A percentile compares a stretch with the other conserved stretches of the same genome.
Evolutionary conservation across 768 basidiomycete species (phyloP).

Genomic region (Amanita rubescens): DNA sequence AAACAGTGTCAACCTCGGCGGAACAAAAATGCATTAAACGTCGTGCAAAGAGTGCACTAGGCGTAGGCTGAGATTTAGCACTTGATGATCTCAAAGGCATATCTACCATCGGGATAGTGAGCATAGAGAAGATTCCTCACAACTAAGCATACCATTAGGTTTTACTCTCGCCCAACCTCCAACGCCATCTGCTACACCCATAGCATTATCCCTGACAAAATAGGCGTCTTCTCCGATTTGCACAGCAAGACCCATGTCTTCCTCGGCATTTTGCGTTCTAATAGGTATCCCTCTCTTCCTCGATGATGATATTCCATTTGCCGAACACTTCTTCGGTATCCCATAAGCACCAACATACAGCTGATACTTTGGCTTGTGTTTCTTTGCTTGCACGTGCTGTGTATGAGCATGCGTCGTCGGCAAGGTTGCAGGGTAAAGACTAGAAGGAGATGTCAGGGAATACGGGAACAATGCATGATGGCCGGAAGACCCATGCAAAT

Average conservation of each 20-base stretch:
- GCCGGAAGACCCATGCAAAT: conserved; percentile 5
- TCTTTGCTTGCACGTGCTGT: conserved; percentile 18
- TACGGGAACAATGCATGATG: conserved; percentile 18
- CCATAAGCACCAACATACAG: conserved; percentile 82
- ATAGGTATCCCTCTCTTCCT: conserved; percentile 15
- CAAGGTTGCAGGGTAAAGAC: conserved; percentile 20
- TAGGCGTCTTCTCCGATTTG: conserved; percentile 94
- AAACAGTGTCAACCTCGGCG: conserved; percentile 38
- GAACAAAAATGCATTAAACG: conserved; percentile 85
- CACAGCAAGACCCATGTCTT: conserved; percentile 43
- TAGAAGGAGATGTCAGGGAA: conserved; percentile 28
- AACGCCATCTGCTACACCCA: conserved; percentile 94
- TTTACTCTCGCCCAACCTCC: conserved; percentile 73
- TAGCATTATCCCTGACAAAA: conserved; percentile 72
- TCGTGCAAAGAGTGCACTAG: conserved; percentile 57
- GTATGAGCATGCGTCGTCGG: conserved; percentile 20
- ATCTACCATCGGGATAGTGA: not conserved
- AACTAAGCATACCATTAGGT: conserved; percentile 23
- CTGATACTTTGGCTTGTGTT: conserved; percentile 28
- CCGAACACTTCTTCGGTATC: conserved; percentile 55
- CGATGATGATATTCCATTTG: conserved; percentile 11
- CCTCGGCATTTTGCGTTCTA: conserved; percentile 20
- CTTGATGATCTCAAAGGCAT: conserved; percentile 10
- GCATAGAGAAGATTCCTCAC: not conserved
- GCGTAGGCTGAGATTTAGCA: conserved; percentile 20